These are phyloP conservation scores for Sphaceloma murrayae DNA, from an alignment of 2,329 filamentous ascomycete genomes.

Conservation along the genomic window DNA sequence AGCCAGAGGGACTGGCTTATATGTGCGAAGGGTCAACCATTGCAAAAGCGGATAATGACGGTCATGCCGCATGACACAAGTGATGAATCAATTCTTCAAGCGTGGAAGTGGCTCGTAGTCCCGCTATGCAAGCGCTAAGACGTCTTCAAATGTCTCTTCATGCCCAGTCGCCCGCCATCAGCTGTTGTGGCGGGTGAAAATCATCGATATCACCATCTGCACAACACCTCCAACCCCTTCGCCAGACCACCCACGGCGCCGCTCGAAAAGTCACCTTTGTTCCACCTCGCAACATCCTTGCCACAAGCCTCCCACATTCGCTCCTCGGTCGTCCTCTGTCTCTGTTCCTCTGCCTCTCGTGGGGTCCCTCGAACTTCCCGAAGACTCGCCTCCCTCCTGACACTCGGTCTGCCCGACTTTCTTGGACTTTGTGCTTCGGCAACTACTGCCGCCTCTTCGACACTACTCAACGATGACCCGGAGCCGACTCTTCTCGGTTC, in stretches of 20 bases:
- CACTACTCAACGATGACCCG: constrained; percentile 1
- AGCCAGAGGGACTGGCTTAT: constrained; percentile 12
- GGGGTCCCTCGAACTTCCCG: constrained; percentile 3
- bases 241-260: constrained; percentile 1
- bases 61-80: too few species aligned
- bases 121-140: too few species aligned
- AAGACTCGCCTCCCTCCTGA: neutral
- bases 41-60: too few species aligned
- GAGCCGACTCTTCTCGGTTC: constrained; percentile 5
- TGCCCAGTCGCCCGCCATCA: too few species aligned
- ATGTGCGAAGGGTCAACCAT: constrained; percentile 11
- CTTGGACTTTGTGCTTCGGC: neutral
- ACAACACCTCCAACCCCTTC: constrained; percentile 1
- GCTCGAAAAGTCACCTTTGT: constrained; percentile 7
- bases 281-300: constrained; percentile 8
- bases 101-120: too few species aligned
- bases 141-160: too few species aligned
- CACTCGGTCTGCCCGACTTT: neutral
- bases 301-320: constrained; percentile 15
- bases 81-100: too few species aligned
- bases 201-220: constrained; percentile 10
- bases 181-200: too few species aligned
- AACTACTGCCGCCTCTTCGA: constrained; percentile 1
- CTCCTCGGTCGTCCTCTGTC: neutral
- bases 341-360: constrained; percentile 2